phyloP scores from a whole-genome alignment of 208 protist species.

The Angomonas deanei region DNA sequence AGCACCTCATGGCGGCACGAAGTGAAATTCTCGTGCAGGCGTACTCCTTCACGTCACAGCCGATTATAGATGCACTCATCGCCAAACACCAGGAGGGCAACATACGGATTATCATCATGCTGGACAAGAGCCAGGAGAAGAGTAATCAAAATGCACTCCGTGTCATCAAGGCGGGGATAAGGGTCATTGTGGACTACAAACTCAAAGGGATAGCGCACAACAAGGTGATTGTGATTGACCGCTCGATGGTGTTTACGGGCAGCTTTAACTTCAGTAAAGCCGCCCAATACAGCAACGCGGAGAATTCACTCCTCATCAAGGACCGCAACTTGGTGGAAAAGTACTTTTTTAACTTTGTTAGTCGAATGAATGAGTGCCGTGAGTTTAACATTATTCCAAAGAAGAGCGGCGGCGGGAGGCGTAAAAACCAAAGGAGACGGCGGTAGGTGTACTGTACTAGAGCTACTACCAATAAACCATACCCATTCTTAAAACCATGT shows the following conservation, averaged over 20 bases:
- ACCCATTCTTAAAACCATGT: too few relatives aligned
- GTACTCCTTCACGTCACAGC: neutral
- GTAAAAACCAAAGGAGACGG: too few relatives aligned
- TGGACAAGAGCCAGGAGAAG: conserved; percentile 2
- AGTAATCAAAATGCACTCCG: neutral
- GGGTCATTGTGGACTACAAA: neutral
- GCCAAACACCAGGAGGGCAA: neutral
- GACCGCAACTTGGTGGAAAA: neutral
- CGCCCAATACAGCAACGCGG: neutral
- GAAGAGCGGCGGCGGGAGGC: too few relatives aligned
- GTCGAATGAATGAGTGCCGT: neutral
- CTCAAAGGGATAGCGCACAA: neutral
- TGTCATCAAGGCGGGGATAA: neutral
- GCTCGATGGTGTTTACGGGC: neutral
- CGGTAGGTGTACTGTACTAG: too few relatives aligned
- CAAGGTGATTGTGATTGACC: neutral
- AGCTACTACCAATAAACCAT: too few relatives aligned
- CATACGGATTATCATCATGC: neutral
- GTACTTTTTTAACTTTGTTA: neutral
- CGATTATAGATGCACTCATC: neutral
- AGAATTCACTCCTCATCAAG: neutral
- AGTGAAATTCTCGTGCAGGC: neutral
- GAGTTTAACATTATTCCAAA: neutral
- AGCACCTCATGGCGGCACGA: neutral
- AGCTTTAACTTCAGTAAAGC: conserved; percentile 4